Evolutionary conservation across 495 filamentous ascomycete genomes (phyloP), one percentile per base, ranked within the genome.

Genomic region (Tuber microsphaerosporum): DNA sequence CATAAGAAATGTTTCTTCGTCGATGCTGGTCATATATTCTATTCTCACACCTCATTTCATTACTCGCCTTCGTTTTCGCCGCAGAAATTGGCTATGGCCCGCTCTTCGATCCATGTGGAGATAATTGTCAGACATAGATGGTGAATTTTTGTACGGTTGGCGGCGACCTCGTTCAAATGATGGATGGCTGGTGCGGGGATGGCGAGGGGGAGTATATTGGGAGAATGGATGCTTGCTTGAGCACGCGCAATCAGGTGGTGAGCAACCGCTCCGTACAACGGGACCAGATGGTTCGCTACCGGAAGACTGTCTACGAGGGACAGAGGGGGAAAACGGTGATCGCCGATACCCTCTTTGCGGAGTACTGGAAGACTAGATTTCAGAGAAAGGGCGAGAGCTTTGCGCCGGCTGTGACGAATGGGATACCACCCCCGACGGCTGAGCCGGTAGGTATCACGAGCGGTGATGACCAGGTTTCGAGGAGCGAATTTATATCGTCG

Each of bases 41-140:
- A 31, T 65, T 65, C 56, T 65, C 56, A 2, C 56, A 34, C 31
- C 7, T 34, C 12, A 34, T 65, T 12, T 34, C 26, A 17, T 31
- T 65, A 19, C 34, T 42, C 70, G 34, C 61, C 42, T 37, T 8
- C 70, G 34, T 46, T 34, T 37, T 8, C 43, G 73, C 79, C 20
- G 79, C 80, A 10, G 79, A 81, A 42, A 71, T 81, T n/a, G 80
- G 80, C 26, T 82, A 81, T 72, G 80, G 80, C 14, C 80, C 80
- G 7, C 44, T 46, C 6, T 82, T 81, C 65, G 76, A 82, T 44
- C 43, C 73, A 39, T 82, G 80, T 37, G 80, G 80, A 7, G 80
- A 82, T 39, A 82, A 81, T 41, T 82, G 80, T 41, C 80, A 82
- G 70, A 82, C 80, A 14, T 71, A 79, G 70, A 75, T 82, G 74